Evolutionary conservation across 2,329 filamentous ascomycete genomes (phyloP).

Genomic region (Xylariaceae sp.): DNA sequence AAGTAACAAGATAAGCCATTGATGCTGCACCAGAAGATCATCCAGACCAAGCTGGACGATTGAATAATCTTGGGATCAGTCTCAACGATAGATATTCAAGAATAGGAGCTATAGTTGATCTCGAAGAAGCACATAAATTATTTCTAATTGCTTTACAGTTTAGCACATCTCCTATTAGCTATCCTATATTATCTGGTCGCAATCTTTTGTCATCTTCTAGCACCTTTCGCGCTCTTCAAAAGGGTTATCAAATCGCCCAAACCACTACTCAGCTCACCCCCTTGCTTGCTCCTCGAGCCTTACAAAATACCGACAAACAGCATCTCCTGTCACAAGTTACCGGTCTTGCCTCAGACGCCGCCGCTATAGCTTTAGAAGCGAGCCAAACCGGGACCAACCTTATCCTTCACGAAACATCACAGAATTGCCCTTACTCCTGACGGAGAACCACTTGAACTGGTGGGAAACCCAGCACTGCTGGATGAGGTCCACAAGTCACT

Average conservation of each 20-base stretch:
- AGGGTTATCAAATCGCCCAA: neutral
- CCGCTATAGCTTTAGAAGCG: slow-evolving; percentile 34
- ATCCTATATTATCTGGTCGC: neutral
- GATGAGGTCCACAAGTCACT: no score
- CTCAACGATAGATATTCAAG: neutral
- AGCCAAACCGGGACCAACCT: no score
- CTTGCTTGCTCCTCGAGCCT: slow-evolving; percentile 18
- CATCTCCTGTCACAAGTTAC: slow-evolving; percentile 19
- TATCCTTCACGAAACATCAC: no score
- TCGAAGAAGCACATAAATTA: neutral
- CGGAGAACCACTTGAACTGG: no score
- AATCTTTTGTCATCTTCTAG: no score
- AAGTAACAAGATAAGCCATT: neutral
- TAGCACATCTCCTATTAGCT: neutral
- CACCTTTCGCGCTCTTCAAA: no score
- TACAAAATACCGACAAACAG: slow-evolving; percentile 32
- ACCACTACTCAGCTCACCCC: slow-evolving; percentile 19
- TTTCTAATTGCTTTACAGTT: no score
- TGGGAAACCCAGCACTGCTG: no score
- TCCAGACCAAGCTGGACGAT: neutral
- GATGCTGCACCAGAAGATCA: neutral
- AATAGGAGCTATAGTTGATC: neutral
- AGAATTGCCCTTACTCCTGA: no score
- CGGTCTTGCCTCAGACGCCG: slow-evolving; percentile 32
- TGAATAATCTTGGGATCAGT: slow-evolving; percentile 1